phyloP scores from a whole-genome alignment of 192 early-diverging fungal species.

The Coemansia sp. region DNA sequence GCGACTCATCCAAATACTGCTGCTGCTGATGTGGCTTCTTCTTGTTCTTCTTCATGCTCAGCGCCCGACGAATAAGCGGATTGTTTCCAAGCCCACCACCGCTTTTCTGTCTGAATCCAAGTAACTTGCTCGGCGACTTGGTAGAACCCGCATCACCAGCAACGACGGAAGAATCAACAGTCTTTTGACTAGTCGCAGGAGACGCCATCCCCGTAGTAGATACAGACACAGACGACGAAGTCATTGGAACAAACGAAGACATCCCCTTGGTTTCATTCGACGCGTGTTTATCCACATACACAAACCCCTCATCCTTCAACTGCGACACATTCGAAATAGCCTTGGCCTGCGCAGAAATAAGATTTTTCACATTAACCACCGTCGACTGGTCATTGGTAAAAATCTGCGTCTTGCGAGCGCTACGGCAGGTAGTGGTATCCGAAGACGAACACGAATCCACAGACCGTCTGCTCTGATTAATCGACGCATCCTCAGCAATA shows the following conservation, averaged over 20 bases:
- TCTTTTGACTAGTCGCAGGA: neutral
- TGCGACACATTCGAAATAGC: neutral
- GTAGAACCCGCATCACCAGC: neutral
- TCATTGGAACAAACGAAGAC: neutral
- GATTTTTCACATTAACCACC: neutral
- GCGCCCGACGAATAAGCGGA: conserved; percentile 39
- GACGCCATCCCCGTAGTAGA: conserved; percentile 9
- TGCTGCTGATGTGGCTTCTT: neutral
- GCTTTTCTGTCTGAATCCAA: conserved; percentile 29
- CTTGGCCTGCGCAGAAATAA: neutral
- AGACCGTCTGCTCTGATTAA: no score
- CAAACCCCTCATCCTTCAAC: neutral
- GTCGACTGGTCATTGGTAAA: neutral
- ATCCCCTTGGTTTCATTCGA: neutral
- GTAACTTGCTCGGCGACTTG: neutral
- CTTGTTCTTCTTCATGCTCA: conserved; percentile 39
- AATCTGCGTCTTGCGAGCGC: neutral
- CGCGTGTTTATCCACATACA: neutral
- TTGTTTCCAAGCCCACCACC: conserved; percentile 15
- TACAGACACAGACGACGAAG: neutral
- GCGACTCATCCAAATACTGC: conserved; percentile 4
- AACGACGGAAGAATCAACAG: neutral
- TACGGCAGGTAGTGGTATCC: neutral
- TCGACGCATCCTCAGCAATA: neutral
- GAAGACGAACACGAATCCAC: neutral